Evolutionary conservation across 2,329 filamentous ascomycete genomes (phyloP).

Genomic region (Fusarium mexicanum): DNA sequence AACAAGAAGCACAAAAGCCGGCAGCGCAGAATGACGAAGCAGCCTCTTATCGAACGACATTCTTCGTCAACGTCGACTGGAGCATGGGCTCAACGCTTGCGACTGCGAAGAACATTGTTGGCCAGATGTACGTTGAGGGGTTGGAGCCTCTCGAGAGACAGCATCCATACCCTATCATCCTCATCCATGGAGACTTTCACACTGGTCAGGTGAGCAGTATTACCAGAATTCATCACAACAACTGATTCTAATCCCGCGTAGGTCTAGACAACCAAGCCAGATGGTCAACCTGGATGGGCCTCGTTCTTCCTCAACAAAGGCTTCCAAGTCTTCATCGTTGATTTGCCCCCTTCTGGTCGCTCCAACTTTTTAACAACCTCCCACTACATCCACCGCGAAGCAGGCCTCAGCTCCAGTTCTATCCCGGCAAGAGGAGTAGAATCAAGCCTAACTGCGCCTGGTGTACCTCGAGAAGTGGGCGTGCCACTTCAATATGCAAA

Average conservation of each 20-base stretch:
- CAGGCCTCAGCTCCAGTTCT: constrained; percentile 24
- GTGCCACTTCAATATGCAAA: constrained; percentile 36
- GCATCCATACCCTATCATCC: constrained; percentile 42
- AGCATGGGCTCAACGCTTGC: constrained; percentile 12
- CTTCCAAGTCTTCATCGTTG: constrained; percentile 55
- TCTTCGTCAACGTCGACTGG: constrained; percentile 43
- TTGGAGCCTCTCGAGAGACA: constrained; percentile 34
- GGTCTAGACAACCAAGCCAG: constrained; percentile 58
- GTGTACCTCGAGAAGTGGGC: constrained; percentile 9
- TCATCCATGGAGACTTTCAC: constrained; percentile 52
- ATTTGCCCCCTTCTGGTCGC: constrained; percentile 54
- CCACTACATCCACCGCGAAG: constrained; percentile 37
- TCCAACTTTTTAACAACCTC: constrained; percentile 40
- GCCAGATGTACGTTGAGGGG: constrained; percentile 51
- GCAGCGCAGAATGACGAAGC: constrained; percentile 3
- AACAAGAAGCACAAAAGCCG: neutral
- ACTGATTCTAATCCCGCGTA: constrained; percentile 6
- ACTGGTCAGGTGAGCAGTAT: constrained; percentile 44
- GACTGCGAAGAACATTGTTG: constrained; percentile 31
- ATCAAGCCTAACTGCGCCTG: constrained; percentile 47
- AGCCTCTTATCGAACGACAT: constrained; percentile 30
- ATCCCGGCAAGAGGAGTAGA: constrained; percentile 41
- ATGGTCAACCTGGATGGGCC: constrained; percentile 57
- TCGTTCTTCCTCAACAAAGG: constrained; percentile 54
- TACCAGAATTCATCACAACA: too few species aligned